phyloP scores from a whole-genome alignment of 2,329 filamentous ascomycete genomes.

The Aspergillus sp. region DNA sequence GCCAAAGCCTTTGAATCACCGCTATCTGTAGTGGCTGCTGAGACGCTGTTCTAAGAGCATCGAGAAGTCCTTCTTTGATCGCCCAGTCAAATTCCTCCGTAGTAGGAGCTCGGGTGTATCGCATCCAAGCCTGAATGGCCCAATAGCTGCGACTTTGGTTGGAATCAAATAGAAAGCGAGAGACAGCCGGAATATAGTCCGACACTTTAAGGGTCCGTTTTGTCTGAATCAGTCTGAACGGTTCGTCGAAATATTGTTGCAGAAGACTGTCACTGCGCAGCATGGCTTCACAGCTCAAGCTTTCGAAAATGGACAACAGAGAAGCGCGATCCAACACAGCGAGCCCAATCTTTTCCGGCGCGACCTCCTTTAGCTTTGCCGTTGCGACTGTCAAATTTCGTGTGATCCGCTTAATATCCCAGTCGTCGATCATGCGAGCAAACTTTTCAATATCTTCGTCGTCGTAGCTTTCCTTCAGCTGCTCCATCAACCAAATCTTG shows the following conservation, averaged over 20 bases:
- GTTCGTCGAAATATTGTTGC: slow-evolving; percentile 65
- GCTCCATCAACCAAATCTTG: slow-evolving; percentile 58
- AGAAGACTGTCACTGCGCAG: slow-evolving; percentile 55
- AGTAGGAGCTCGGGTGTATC: slow-evolving; percentile 60
- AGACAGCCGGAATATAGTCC: slow-evolving; percentile 74
- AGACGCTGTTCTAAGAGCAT: slow-evolving; percentile 61
- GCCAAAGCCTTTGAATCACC: slow-evolving; percentile 72
- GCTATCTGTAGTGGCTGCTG: slow-evolving; percentile 47
- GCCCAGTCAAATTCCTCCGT: slow-evolving; percentile 81
- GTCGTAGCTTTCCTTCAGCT: slow-evolving; percentile 54
- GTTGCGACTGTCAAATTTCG: slow-evolving; percentile 55
- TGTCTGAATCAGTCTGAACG: slow-evolving; percentile 74
- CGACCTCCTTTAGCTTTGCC: slow-evolving; percentile 47
- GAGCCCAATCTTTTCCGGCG: slow-evolving; percentile 48
- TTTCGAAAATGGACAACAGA: slow-evolving; percentile 80
- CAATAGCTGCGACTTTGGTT: slow-evolving; percentile 62
- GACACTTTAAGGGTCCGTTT: slow-evolving; percentile 74
- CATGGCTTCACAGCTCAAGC: slow-evolving; percentile 77
- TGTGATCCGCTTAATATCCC: slow-evolving; percentile 60
- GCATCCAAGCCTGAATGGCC: slow-evolving; percentile 65
- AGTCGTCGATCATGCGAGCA: slow-evolving; percentile 52
- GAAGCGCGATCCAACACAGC: slow-evolving; percentile 53
- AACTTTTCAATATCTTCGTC: slow-evolving; percentile 47
- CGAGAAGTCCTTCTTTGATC: slow-evolving; percentile 66
- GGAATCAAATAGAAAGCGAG: slow-evolving; percentile 74